A percentile compares a stretch with the other conserved stretches of the same genome.
Conservation (phyloP, 345 rosid species). For the Zanthoxylum bungeanum region DNA sequence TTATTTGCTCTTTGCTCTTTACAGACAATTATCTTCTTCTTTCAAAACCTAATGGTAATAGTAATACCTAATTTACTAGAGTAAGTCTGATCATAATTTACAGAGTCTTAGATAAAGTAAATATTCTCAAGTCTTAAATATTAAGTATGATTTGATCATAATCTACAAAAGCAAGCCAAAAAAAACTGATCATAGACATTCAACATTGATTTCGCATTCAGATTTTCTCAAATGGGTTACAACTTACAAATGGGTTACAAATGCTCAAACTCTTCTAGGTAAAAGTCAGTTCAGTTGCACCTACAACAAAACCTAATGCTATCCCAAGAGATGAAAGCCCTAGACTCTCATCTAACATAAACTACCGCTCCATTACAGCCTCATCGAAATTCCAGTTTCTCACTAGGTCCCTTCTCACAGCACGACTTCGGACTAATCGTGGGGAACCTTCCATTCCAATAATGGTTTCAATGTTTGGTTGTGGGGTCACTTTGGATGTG, state of each 20-base stretch:
- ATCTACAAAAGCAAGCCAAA: too few relatives aligned
- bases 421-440: conserved; percentile 78
- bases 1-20: too few relatives aligned
- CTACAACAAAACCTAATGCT: conserved; percentile 20
- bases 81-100: too few relatives aligned
- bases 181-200: too few relatives aligned
- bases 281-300: conserved; percentile 23
- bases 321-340: conserved; percentile 12
- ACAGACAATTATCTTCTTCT: too few relatives aligned
- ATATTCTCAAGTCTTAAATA: too few relatives aligned
- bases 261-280: conserved; percentile 26
- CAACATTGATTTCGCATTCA: conserved; percentile 15
- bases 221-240: conserved; percentile 14
- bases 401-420: conserved; percentile 86
- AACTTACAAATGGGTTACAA: too few relatives aligned
- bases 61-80: too few relatives aligned
- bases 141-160: too few relatives aligned
- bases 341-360: too few relatives aligned
- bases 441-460: conserved; percentile 59
- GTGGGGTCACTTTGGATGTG: conserved; percentile 89
- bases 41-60: too few relatives aligned
- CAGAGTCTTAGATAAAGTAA: too few relatives aligned
- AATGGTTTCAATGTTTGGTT: conserved; percentile 43
- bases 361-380: conserved; percentile 48
- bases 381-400: conserved; percentile 96